These are phyloP conservation scores for Parachaetomium inaequale DNA, from an alignment of 495 filamentous ascomycete species.

Conservation along the genomic window DNA sequence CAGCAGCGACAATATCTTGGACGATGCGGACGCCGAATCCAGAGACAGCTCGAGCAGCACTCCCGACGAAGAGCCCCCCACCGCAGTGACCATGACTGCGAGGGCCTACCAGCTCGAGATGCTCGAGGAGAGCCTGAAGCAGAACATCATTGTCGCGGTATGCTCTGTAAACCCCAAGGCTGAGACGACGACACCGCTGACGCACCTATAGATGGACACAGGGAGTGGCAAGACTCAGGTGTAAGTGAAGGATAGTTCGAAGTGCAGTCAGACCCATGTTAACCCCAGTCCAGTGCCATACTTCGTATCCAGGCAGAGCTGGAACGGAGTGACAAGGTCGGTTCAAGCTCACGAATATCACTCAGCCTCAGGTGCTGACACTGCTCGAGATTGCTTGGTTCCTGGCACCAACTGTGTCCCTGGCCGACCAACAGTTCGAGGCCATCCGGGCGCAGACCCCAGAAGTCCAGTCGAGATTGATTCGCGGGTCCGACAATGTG, in stretches of 20 bases:
- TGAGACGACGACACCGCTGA: not conserved
- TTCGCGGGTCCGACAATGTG: constrained; percentile 66
- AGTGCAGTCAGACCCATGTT: not conserved
- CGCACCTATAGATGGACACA: constrained; percentile 71
- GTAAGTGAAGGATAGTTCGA: constrained; percentile 46
- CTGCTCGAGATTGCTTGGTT: constrained; percentile 73
- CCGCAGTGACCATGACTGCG: constrained; percentile 38
- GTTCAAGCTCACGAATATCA: constrained; percentile 6
- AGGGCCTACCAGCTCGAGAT: constrained; percentile 88
- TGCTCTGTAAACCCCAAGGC: constrained; percentile 15
- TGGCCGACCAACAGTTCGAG: constrained; percentile 69
- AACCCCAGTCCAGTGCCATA: constrained; percentile 57
- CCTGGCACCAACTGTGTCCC: constrained; percentile 69
- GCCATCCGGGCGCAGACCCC: constrained; percentile 62
- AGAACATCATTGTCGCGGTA: constrained; percentile 84
- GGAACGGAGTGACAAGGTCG: constrained; percentile 61
- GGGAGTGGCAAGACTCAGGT: constrained; percentile 90
- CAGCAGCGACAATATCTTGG: not conserved
- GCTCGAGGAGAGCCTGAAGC: constrained; percentile 72
- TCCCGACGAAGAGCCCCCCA: constrained; percentile 7
- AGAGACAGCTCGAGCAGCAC: constrained; percentile 15
- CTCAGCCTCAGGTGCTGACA: constrained; percentile 14
- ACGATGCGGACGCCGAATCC: not conserved
- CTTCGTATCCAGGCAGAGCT: constrained; percentile 73
- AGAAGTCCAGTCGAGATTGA: constrained; percentile 56